Base-by-base conservation (phyloP, 1,284 basidiomycete genomes). In the Vanrija pseudolonga region DNA sequence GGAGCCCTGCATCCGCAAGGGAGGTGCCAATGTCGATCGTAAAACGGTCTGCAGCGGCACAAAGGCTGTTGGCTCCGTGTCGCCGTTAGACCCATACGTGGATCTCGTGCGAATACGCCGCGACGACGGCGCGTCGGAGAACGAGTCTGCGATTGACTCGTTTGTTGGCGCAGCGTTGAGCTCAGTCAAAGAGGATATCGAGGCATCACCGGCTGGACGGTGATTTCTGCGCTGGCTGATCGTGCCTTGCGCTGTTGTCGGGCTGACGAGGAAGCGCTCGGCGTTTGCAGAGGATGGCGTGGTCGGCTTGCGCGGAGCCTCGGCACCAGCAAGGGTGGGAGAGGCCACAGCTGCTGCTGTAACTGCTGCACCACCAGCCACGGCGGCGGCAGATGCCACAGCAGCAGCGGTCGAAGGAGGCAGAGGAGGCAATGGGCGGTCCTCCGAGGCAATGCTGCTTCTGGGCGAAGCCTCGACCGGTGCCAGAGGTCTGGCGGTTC, bases 171-270 rank as follows among this genome's bases (percentile, higher is more conserved):
- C 52, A 12, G 40, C 46, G 47, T 53, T 59, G 22, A 60, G 26
- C 20, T 60, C 58, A 8, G 55, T 51, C 15, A 57, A 55, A 46
- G 51, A 55, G 6, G 53, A 49, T 38, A 57, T 55, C 20, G 61
- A 61, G 19, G 50, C 44, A 6, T 46, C 57, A 5, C 45, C 42
- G 0, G 18, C 40, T n/a, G 37, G 38, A 3, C 53, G 47, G 36
- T 51, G 55, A 37, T 63, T 56, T 40, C 73, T 60, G 19, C 72
- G 55, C 50, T 72, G 71, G 32, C 63, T 65, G 55, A 75, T 72
- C 4, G 67, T 69, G 1, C 69, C 69, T 32, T 64, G 57, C 5
- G 60, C 53, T 3, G 69, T 71, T 14, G 60, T 65, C 0, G 66
- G 61, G 44, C 62, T 67, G 50, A 72, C 66, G 15, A 74, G 47